phyloP scores from a whole-genome alignment of 257 asterid genomes.

The Leptodermis oblonga region DNA sequence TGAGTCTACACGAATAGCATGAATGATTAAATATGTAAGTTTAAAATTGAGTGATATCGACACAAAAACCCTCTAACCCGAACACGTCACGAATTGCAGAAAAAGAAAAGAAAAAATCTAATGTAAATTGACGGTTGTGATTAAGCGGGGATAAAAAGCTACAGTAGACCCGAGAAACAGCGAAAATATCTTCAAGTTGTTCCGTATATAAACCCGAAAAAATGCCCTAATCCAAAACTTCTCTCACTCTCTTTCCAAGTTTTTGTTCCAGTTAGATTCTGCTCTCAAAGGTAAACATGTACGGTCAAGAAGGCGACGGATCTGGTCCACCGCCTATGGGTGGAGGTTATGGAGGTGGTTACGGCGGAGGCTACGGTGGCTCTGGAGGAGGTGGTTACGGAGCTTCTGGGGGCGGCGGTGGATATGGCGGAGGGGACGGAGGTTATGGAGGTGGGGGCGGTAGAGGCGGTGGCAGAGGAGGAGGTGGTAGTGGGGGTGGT shows the following conservation, averaged over 20 bases:
- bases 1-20: no score
- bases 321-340: conserved; percentile 61
- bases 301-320: conserved; percentile 79
- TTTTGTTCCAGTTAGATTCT: not conserved
- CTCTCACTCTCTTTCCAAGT: not conserved
- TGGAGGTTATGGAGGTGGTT: conserved; percentile 51
- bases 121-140: not conserved
- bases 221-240: conserved; percentile 11
- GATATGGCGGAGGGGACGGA: conserved; percentile 11
- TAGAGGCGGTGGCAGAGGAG: conserved; percentile 1
- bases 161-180: conserved; percentile 2
- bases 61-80: no score
- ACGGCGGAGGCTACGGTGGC: conserved; percentile 26
- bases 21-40: no score
- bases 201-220: conserved; percentile 6
- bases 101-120: no score
- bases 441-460: conserved; percentile 3
- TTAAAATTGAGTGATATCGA: no score
- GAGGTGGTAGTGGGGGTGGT: conserved; percentile 45
- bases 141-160: not conserved
- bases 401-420: conserved; percentile 20
- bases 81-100: no score
- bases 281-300: conserved; percentile 22
- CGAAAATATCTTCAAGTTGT: not conserved
- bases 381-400: conserved; percentile 38